A percentile compares a stretch with the other conserved stretches of the same genome.
Conservation (phyloP, 345 rosid genomes). For the Eucalyptus leucophloia region DNA sequence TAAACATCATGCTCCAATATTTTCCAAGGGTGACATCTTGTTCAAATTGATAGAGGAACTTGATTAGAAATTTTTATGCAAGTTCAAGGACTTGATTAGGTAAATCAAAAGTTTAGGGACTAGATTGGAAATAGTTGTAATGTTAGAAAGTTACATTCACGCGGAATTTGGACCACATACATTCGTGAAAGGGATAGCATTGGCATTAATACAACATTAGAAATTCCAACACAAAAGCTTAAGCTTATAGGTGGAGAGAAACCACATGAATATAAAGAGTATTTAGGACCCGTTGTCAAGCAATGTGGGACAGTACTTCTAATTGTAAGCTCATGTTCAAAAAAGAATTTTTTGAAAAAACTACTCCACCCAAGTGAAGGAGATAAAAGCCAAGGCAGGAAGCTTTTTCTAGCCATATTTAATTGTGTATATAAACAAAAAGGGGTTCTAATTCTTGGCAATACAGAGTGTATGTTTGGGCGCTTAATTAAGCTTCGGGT, state of each 20-base stretch:
- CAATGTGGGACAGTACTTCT: background rate
- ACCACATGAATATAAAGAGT: background rate
- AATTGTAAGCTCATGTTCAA: background rate
- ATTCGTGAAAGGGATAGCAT: background rate
- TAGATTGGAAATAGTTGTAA: background rate
- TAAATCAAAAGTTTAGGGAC: background rate
- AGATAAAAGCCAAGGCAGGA: background rate
- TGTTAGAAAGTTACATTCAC: background rate
- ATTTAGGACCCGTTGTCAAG: background rate
- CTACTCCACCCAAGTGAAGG: background rate
- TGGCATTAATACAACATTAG: background rate
- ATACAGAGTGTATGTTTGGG: background rate
- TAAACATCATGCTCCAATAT: background rate
- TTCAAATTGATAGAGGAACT: background rate
- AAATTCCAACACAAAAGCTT: background rate
- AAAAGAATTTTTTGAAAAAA: background rate
- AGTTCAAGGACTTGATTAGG: background rate
- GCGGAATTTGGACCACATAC: background rate
- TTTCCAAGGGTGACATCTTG: background rate
- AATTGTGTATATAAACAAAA: background rate
- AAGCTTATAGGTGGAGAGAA: background rate
- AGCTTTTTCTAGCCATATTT: background rate
- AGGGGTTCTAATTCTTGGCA: background rate
- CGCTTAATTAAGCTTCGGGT: background rate
- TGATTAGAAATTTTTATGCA: background rate